A percentile compares a stretch with the other conserved stretches of the same genome.
These are phyloP conservation scores for Eimeria maxima DNA, from an alignment of 169 alveolate genomes.

Conservation along the genomic window DNA sequence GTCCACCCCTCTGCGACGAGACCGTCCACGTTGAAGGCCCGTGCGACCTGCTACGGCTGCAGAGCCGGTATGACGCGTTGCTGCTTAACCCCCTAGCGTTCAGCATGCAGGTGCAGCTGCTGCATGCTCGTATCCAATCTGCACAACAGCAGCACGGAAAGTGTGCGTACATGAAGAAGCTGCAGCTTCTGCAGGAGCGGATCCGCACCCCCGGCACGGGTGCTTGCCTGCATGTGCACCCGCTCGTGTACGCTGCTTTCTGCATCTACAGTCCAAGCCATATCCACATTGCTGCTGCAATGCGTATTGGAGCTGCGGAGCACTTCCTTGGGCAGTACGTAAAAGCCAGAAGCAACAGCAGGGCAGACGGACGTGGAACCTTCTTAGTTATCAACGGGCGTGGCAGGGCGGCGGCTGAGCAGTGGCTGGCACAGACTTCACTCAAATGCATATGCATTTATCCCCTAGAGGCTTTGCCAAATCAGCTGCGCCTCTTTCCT, in stretches of 20 bases:
- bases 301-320: constrained; percentile 69
- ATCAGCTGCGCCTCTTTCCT: constrained; percentile 55
- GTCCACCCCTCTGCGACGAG: background rate
- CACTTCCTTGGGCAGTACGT: constrained; percentile 14
- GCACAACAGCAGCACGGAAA: constrained; percentile 21
- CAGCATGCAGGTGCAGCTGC: constrained; percentile 54
- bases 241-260: constrained; percentile 68
- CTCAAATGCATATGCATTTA: constrained; percentile 50
- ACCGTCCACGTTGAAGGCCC: background rate
- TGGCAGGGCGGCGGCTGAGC: constrained; percentile 31
- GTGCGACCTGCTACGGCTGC: constrained; percentile 62
- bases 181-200: constrained; percentile 54
- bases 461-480: constrained; percentile 59
- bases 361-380: background rate
- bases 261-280: constrained; percentile 42
- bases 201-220: constrained; percentile 50
- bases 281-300: constrained; percentile 46
- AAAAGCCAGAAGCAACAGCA: background rate
- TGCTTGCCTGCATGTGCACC: constrained; percentile 67
- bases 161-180: constrained; percentile 13
- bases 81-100: constrained; percentile 52
- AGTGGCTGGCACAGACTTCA: constrained; percentile 56
- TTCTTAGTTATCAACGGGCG: background rate
- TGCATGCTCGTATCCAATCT: constrained; percentile 19
- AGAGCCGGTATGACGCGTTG: constrained; percentile 64